These are phyloP conservation scores for Didymella lethalis DNA, from an alignment of 2,329 filamentous ascomycete species.

Conservation along the genomic window DNA sequence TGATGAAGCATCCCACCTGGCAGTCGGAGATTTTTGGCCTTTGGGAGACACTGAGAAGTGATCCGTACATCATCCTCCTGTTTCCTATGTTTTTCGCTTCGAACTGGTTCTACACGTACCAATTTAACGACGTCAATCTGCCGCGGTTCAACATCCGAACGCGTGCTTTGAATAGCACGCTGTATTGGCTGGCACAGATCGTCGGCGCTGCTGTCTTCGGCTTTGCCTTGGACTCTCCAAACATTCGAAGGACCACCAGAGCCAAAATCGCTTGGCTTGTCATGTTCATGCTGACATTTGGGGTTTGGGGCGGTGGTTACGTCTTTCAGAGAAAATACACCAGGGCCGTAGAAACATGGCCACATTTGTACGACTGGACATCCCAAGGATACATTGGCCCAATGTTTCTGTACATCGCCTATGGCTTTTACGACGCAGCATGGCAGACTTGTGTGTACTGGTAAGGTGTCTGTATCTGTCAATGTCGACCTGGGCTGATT, in stretches of 20 bases:
- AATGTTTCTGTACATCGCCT: slow-evolving; percentile 1
- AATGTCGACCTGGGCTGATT: neutral
- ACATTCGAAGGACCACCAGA: neutral
- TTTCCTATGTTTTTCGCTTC: slow-evolving; percentile 1
- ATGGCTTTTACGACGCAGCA: slow-evolving; percentile 1
- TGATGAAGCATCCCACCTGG: slow-evolving; percentile 3
- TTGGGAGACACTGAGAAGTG: neutral
- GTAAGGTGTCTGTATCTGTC: neutral
- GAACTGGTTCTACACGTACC: slow-evolving; percentile 1
- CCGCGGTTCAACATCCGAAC: slow-evolving; percentile 1
- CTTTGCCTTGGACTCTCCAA: neutral
- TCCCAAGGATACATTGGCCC: neutral
- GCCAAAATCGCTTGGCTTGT: slow-evolving; percentile 1
- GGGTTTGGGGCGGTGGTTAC: neutral
- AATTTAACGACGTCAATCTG: neutral
- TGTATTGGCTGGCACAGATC: neutral
- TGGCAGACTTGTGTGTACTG: slow-evolving; percentile 2
- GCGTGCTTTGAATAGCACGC: neutral
- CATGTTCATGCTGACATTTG: slow-evolving; percentile 1
- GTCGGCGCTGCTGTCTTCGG: neutral
- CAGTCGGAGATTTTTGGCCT: neutral
- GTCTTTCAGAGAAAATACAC: neutral
- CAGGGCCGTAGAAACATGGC: neutral
- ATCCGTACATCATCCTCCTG: neutral
- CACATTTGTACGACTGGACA: neutral